These are phyloP conservation scores for Clonostachys rhizophaga DNA, from an alignment of 2,329 filamentous ascomycete genomes.

Conservation along the genomic window DNA sequence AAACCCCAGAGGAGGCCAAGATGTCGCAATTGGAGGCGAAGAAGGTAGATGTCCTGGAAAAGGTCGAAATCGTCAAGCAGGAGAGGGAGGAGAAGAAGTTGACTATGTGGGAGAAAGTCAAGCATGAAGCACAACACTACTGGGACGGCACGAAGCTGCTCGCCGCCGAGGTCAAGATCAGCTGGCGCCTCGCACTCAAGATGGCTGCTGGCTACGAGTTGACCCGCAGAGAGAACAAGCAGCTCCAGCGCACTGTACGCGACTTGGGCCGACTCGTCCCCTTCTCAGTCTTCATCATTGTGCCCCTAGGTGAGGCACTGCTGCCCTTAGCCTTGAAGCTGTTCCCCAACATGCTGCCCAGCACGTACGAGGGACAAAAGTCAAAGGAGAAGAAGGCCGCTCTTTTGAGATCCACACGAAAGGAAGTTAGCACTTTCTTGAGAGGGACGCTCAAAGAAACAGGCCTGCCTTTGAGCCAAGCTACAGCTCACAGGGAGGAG, in stretches of 20 bases:
- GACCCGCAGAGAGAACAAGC: constrained; percentile 86
- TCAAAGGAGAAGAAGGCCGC: constrained; percentile 86
- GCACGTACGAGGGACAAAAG: constrained; percentile 91
- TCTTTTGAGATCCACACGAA: constrained; percentile 76
- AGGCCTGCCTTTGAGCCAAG: constrained; percentile 80
- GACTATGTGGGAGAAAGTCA: constrained; percentile 87
- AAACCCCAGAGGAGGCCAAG: constrained; percentile 30
- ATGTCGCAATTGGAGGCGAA: constrained; percentile 59
- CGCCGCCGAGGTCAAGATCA: constrained; percentile 89
- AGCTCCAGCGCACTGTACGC: constrained; percentile 88
- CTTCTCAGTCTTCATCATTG: constrained; percentile 95
- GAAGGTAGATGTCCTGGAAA: constrained; percentile 57
- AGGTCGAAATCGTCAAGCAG: constrained; percentile 49
- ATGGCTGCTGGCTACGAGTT: constrained; percentile 98
- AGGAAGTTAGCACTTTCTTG: constrained; percentile 89
- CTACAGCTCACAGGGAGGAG: constrained; percentile 85
- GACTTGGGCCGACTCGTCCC: constrained; percentile 90
- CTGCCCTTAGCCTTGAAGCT: constrained; percentile 87
- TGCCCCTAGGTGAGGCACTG: constrained; percentile 91
- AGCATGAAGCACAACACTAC: constrained; percentile 90
- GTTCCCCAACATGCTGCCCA: constrained; percentile 96
- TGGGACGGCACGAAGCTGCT: constrained; percentile 98
- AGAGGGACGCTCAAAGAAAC: constrained; percentile 86
- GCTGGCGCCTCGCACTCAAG: constrained; percentile 84
- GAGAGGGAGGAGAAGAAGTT: constrained; percentile 78